These are phyloP conservation scores for Globisporangium nagaii DNA, from an alignment of 352 stramenopile species.

Conservation along the genomic window DNA sequence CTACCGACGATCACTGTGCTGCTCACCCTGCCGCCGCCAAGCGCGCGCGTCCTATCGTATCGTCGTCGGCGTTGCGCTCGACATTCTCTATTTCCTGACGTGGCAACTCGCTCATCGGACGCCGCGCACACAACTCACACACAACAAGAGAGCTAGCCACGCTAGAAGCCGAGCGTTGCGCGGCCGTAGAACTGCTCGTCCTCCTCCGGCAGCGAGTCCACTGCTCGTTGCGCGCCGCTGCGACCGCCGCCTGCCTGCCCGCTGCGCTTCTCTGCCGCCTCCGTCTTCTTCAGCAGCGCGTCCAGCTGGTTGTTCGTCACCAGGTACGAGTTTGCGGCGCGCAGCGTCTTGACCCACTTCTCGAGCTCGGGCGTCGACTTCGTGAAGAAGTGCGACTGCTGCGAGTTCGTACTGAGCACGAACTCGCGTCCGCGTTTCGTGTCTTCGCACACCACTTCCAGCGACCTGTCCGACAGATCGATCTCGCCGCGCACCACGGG, in stretches of 20 bases:
- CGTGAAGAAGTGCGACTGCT: conserved; percentile 86
- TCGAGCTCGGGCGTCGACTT: conserved; percentile 63
- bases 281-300: conserved; percentile 21
- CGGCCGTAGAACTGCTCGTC: conserved; percentile 82
- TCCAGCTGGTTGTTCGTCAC: conserved; percentile 39
- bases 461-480: conserved; percentile 65
- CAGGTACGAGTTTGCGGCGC: conserved; percentile 59
- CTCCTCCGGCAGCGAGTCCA: conserved; percentile 38
- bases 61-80: not conserved
- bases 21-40: not conserved
- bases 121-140: not conserved
- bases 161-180: conserved; percentile 76
- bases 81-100: conserved; percentile 5
- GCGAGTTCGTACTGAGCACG: conserved; percentile 70
- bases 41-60: not conserved
- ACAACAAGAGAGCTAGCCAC: too few relatives aligned
- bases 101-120: not conserved
- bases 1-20: not conserved
- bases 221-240: conserved; percentile 18
- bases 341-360: conserved; percentile 76
- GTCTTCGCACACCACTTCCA: conserved; percentile 82
- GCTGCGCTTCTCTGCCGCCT: conserved; percentile 17
- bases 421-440: conserved; percentile 72
- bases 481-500: conserved; percentile 79
- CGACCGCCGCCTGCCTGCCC: not conserved